Evolutionary conservation across 2,329 filamentous ascomycete genomes (phyloP).

Genomic region (Penicillium sp.): DNA sequence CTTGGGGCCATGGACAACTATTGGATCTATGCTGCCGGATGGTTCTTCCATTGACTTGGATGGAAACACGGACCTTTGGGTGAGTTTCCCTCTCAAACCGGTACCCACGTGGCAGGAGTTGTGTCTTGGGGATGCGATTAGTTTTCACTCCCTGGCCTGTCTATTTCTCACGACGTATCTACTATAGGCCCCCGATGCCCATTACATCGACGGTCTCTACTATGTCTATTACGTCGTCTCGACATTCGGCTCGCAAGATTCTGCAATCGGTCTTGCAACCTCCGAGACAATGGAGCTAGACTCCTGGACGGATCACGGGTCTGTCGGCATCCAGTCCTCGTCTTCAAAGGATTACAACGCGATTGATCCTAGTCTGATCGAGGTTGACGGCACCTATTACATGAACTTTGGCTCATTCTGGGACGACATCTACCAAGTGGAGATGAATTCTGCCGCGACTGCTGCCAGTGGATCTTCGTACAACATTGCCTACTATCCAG

Average conservation of each 20-base stretch:
- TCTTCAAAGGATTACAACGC: conserved; percentile 54
- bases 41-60: conserved; percentile 48
- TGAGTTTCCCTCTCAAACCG: conserved; percentile 19
- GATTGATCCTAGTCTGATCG: conserved; percentile 60
- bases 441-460: conserved; percentile 43
- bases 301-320: conserved; percentile 37
- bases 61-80: conserved; percentile 54
- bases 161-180: neutral
- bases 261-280: conserved; percentile 61
- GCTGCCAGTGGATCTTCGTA: conserved; percentile 36
- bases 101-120: neutral
- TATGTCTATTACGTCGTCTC: conserved; percentile 68
- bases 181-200: conserved; percentile 62
- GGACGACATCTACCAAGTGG: conserved; percentile 62
- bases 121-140: neutral
- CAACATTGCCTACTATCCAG: conserved; percentile 57
- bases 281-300: conserved; percentile 42
- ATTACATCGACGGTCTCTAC: conserved; percentile 58
- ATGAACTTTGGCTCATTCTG: conserved; percentile 70
- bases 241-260: conserved; percentile 60
- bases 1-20: conserved; percentile 52
- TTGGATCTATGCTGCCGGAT: conserved; percentile 48
- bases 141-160: neutral
- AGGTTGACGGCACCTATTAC: conserved; percentile 44
- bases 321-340: conserved; percentile 37